Evolutionary conservation across 2,329 filamentous ascomycete species (phyloP), one percentile per base, ranked within the genome.

Genomic region (Eutypella sp.): DNA sequence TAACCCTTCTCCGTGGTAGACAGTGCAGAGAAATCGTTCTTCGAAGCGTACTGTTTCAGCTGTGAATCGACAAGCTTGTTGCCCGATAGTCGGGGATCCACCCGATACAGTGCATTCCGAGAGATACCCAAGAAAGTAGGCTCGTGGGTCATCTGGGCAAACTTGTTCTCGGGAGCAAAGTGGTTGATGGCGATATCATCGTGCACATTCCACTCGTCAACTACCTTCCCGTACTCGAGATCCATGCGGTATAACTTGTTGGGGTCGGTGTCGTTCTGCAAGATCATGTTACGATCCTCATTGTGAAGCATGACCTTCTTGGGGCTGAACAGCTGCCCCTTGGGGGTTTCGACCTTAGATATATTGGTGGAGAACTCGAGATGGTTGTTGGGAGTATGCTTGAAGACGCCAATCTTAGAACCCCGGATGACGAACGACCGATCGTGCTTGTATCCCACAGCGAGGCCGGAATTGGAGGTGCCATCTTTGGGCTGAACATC

Each of bases 371-470:
- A 89, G 67, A 97, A 99, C 64, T 97, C 88, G 15, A 99, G 78
- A 54, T 92, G 85, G 64, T 97, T 95, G 69, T 95, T 88, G 1
- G 84, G 76, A 0, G 90, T 96, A 62, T 99, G 93, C 67, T 95
- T 97, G 79, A 99, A 99, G 34, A 99, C 93, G 45, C 93, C 93
- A 64, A 99, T 99, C 77, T 97, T 96, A 57, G 91, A 93, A 25
- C 93, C 93, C 52, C 93, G 86, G 37, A 99, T 90, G 46, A 99
- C 93, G 58, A 97, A 99, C 0, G 93, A 97, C 48, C 93, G 82
- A 64, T 99, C 93, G 55, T 96, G 87, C 68, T 95, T 97, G 71
- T 96, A 96, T 46, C 93, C 93, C 42, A 99, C 93, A 11, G 93
- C 93, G 44, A 99, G 78, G 61, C 93, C 88, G 2, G 90, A 95